These are phyloP conservation scores for Beauveria sp. DNA, from an alignment of 2,329 filamentous ascomycete genomes.

Conservation along the genomic window DNA sequence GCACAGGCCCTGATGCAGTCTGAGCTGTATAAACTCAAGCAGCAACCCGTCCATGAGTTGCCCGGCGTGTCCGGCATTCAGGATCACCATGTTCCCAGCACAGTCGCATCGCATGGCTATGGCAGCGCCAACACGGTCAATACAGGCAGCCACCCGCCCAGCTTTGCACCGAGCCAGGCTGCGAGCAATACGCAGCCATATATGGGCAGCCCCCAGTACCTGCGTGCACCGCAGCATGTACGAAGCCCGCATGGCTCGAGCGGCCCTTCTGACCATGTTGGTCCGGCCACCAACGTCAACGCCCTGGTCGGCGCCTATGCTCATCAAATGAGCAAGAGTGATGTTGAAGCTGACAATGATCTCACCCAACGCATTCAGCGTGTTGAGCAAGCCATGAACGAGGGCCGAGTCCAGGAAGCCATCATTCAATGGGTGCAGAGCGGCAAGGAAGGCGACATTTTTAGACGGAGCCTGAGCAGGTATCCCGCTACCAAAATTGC, in stretches of 20 bases:
- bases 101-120: constrained; percentile 22
- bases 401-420: constrained; percentile 53
- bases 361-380: constrained; percentile 45
- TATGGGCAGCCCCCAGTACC: constrained; percentile 29
- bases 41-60: constrained; percentile 39
- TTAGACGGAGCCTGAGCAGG: constrained; percentile 36
- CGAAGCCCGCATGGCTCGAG: constrained; percentile 26
- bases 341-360: constrained; percentile 38
- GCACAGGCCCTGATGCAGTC: constrained; percentile 63
- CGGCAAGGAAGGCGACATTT: constrained; percentile 54
- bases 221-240: constrained; percentile 25
- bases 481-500: constrained; percentile 37
- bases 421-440: constrained; percentile 62
- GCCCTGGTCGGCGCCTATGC: constrained; percentile 29
- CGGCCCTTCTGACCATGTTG: constrained; percentile 26
- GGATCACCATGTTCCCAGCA: constrained; percentile 16
- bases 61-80: constrained; percentile 21
- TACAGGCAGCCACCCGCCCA: constrained; percentile 24
- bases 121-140: constrained; percentile 18
- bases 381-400: constrained; percentile 55
- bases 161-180: constrained; percentile 26
- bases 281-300: constrained; percentile 23
- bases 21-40: constrained; percentile 51
- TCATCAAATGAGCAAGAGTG: constrained; percentile 26
- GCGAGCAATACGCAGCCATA: constrained; percentile 26